Conservation (phyloP, 441 rosid species). For the Melastoma candidum region DNA sequence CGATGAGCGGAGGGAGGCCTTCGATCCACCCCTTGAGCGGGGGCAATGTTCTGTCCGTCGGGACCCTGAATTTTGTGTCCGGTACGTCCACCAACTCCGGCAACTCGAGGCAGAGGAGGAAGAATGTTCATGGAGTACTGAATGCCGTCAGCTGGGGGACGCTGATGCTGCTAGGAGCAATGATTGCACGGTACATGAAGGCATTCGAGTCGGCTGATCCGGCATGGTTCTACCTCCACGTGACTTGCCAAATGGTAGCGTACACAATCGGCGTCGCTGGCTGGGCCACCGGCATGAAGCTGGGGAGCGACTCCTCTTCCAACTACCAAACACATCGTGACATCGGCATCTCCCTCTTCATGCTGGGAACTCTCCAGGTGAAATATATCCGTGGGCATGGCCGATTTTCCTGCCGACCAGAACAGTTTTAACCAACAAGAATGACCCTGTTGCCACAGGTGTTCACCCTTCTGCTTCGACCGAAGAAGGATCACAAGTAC, state of each 20-base stretch:
- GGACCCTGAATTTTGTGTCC: too few species aligned
- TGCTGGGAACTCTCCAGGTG: conserved; percentile 2
- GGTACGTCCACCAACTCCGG: too few species aligned
- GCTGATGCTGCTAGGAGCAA: conserved; percentile 10
- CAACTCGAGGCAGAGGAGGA: too few species aligned
- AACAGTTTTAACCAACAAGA: background rate
- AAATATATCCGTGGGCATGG: too few species aligned
- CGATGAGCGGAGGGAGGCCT: too few species aligned
- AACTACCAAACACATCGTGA: background rate
- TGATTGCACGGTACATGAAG: conserved; percentile 9
- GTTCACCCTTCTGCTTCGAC: conserved; percentile 12
- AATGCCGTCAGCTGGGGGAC: conserved; percentile 9
- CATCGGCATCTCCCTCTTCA: conserved; percentile 6
- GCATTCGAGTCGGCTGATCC: background rate
- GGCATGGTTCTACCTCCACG: conserved; percentile 13
- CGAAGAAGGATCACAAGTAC: conserved; percentile 8
- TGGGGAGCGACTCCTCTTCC: background rate
- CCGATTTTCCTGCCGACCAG: too few species aligned
- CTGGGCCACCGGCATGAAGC: conserved; percentile 7
- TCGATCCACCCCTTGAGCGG: too few species aligned
- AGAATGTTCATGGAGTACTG: conserved; percentile 7
- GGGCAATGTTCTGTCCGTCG: too few species aligned
- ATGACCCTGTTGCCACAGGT: conserved; percentile 1
- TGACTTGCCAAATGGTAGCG: background rate
- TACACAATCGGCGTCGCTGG: conserved; percentile 7